Percentiles rank a stretch among this genome's conserved stretches.
Evolutionary conservation across 169 alveolate species (phyloP).

Genomic region (Eimeria nieschulzi): DNA sequence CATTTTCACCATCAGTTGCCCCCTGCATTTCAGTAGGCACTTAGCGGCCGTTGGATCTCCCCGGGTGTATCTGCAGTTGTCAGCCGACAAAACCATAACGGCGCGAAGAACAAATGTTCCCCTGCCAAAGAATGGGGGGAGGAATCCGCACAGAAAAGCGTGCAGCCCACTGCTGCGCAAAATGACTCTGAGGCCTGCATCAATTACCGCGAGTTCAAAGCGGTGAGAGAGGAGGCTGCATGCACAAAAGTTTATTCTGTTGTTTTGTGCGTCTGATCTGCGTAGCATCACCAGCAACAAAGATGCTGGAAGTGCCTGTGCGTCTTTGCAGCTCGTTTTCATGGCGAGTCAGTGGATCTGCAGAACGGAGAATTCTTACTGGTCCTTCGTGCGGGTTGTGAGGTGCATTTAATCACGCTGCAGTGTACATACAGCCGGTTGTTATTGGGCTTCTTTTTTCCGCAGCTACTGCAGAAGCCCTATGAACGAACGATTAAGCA

Average conservation of each 20-base stretch:
- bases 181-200: background rate
- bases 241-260: background rate
- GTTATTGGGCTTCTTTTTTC: no score
- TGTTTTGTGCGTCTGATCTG: background rate
- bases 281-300: background rate
- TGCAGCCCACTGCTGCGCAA: background rate
- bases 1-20: no score
- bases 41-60: background rate
- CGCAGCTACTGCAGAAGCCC: no score
- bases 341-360: background rate
- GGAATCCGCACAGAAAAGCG: background rate
- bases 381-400: background rate
- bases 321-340: background rate
- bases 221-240: background rate
- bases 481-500: background rate
- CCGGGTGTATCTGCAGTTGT: background rate
- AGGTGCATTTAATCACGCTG: background rate
- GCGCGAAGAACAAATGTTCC: background rate
- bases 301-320: background rate
- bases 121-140: background rate
- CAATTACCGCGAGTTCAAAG: constrained; percentile 2
- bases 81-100: background rate
- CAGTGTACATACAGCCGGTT: no score
- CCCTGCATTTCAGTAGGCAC: no score
- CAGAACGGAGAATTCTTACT: background rate